Conservation (phyloP, 345 rosid genomes). For the Kandelia obovata region DNA sequence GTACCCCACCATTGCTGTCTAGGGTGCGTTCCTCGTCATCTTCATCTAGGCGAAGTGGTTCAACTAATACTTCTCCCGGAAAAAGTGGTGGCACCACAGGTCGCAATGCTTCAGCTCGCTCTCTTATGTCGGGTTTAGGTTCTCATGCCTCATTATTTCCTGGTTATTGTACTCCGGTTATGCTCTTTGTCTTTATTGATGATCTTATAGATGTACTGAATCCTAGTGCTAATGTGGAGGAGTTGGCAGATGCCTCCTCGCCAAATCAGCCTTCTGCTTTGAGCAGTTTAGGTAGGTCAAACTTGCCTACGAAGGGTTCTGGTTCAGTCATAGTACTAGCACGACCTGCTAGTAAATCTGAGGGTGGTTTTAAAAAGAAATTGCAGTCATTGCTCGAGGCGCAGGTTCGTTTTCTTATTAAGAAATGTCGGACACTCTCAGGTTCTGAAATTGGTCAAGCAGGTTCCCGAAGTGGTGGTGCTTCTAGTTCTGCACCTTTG, state of each 20-base stretch:
- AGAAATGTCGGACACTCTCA: slow-evolving; percentile 66
- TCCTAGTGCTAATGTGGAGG: slow-evolving; percentile 40
- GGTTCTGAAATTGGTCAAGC: slow-evolving; percentile 51
- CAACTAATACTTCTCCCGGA: slow-evolving; percentile 41
- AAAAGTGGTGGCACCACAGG: slow-evolving; percentile 46
- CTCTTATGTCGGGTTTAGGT: slow-evolving; percentile 74
- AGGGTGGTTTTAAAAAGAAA: slow-evolving; percentile 69
- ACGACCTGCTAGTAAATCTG: slow-evolving; percentile 67
- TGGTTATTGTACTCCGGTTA: slow-evolving; percentile 77
- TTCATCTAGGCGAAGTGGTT: slow-evolving; percentile 31
- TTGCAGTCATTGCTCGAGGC: slow-evolving; percentile 75
- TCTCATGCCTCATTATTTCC: slow-evolving; percentile 61
- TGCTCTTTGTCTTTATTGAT: slow-evolving; percentile 68
- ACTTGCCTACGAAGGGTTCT: slow-evolving; percentile 51
- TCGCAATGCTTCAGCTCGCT: slow-evolving; percentile 55
- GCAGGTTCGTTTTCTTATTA: slow-evolving; percentile 70
- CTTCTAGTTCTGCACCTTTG: slow-evolving; percentile 56
- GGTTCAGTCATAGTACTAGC: slow-evolving; percentile 77
- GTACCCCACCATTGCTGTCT: slow-evolving; percentile 43
- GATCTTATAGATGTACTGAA: slow-evolving; percentile 51
- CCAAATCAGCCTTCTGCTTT: slow-evolving; percentile 38
- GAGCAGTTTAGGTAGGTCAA: slow-evolving; percentile 49
- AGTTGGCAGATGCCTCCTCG: slow-evolving; percentile 40
- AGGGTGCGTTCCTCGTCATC: slow-evolving; percentile 45
- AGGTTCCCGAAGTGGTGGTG: slow-evolving; percentile 60